Conservation (phyloP, 305 asterid genomes). For the Plantago lanceolata region DNA sequence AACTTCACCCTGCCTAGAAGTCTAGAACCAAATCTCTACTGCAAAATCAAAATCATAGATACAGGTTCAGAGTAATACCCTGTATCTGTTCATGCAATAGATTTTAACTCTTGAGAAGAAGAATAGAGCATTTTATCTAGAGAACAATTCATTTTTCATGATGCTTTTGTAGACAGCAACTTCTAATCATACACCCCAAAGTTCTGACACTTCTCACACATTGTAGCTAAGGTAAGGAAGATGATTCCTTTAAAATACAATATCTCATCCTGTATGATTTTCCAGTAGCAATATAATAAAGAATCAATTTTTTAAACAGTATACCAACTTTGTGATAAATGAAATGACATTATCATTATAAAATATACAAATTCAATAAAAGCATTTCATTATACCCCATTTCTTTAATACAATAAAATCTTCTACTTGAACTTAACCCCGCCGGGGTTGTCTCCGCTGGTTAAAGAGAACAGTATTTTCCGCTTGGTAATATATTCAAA, state of each 20-base stretch:
- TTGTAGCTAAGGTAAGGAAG: slow-evolving; percentile 15
- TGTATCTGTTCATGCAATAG: not conserved
- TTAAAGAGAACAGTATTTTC: too few species aligned
- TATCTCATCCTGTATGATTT: slow-evolving; percentile 8
- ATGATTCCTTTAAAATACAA: slow-evolving; percentile 16
- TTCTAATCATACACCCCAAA: slow-evolving; percentile 30
- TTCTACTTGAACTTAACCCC: too few species aligned
- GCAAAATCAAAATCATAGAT: too few species aligned
- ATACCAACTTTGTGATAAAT: slow-evolving; percentile 55
- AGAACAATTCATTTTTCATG: slow-evolving; percentile 21
- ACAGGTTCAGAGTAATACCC: too few species aligned
- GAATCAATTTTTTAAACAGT: slow-evolving; percentile 27
- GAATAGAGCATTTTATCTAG: slow-evolving; percentile 11
- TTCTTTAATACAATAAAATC: slow-evolving; percentile 6
- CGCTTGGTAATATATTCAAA: too few species aligned
- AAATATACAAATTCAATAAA: not conserved
- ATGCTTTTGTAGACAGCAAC: slow-evolving; percentile 37
- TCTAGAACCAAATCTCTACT: too few species aligned
- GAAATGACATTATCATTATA: slow-evolving; percentile 21
- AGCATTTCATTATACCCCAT: slow-evolving; percentile 8
- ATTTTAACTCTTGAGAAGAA: not conserved
- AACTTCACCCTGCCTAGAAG: too few species aligned
- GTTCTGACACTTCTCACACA: slow-evolving; percentile 23
- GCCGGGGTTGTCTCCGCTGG: too few species aligned
- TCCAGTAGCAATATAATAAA: slow-evolving; percentile 2